Evolutionary conservation across 1,284 basidiomycete genomes (phyloP), one percentile per base, ranked within the genome.

Genomic region (Leccinum pachyderme): DNA sequence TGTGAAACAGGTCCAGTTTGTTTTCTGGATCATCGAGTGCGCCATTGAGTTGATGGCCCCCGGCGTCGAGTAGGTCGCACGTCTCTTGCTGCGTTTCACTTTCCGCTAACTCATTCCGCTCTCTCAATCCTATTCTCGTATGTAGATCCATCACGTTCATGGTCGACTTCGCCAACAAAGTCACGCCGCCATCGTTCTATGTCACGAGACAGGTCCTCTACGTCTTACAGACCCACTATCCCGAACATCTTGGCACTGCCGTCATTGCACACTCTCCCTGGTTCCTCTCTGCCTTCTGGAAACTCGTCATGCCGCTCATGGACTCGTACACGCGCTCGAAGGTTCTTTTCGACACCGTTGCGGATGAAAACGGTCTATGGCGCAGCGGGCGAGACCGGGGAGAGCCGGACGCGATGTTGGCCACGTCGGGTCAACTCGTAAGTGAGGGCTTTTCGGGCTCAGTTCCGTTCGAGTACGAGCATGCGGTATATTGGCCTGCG

Each of bases 211-310:
- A 81, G 49, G 78, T 91, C n/a, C 77, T 93, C 44, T 77, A 81
- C 70, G 91, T 94, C 61, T 76, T 95, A 25, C 93, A 95, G 70
- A 82, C 87, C 59, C 93, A 96, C 69, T 94, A 97, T 67, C 92
- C 93, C 1, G 94, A 96, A 74, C 84, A 93, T n/a, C 83, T 98
- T 33, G 93, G 93, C n/a, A 77, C 84, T 24, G 86, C 92, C 2
- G 74, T 95, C 47, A 85, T 96, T 60, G 79, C 89, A 56, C 93
- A 95, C 66, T 83, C 94, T 47, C 93, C 95, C 24, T 92, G 81
- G 74, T 72, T 92, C 61, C 73, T 95, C 59, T 86, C 85, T 59
- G 79, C 85, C 0, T 94, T 95, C 76, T 93, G 90, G 78, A 89
- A 86, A 57, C 76, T 92, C 59, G 85, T 98, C 66, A 82, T 79